A percentile compares a stretch with the other conserved stretches of the same genome.
These are phyloP conservation scores for Apiotrichum montevideense DNA, from an alignment of 1,284 basidiomycete species.

Conservation along the genomic window DNA sequence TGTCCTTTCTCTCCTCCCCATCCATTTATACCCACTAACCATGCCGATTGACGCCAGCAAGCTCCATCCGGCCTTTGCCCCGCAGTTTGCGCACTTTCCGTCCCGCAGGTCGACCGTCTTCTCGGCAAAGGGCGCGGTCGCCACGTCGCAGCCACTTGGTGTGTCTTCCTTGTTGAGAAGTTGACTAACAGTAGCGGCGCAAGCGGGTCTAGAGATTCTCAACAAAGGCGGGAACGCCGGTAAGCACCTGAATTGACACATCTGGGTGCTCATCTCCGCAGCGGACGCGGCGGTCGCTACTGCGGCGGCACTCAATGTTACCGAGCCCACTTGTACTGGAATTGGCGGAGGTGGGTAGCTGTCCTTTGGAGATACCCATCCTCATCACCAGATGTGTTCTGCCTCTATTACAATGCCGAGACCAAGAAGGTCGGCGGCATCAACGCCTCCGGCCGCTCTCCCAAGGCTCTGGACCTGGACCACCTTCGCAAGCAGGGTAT, in stretches of 20 bases:
- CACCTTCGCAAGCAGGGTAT: conserved; percentile 66
- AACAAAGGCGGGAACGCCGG: conserved; percentile 80
- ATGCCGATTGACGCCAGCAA: conserved; percentile 37
- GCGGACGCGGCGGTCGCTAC: conserved; percentile 72
- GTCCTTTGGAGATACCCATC: background rate
- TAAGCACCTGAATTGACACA: background rate
- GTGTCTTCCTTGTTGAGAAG: background rate
- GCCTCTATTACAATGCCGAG: conserved; percentile 80
- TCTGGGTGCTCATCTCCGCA: conserved; percentile 21
- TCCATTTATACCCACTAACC: conserved; percentile 2
- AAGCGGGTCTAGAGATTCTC: conserved; percentile 77
- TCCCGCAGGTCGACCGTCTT: conserved; percentile 26
- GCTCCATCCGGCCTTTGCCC: conserved; percentile 37
- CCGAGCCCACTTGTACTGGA: conserved; percentile 56
- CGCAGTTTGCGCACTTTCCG: conserved; percentile 38
- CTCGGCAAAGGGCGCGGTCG: conserved; percentile 79
- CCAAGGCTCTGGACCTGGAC: conserved; percentile 69
- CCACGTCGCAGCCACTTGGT: conserved; percentile 77
- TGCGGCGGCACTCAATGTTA: conserved; percentile 79
- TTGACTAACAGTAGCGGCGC: conserved; percentile 51
- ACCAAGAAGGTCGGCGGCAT: conserved; percentile 62
- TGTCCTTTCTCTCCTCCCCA: background rate
- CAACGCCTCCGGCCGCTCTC: conserved; percentile 65
- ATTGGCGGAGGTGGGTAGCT: conserved; percentile 48
- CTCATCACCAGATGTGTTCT: conserved; percentile 66